Conservation (phyloP, 352 stramenopile genomes). For the Pythium oligandrum region DNA sequence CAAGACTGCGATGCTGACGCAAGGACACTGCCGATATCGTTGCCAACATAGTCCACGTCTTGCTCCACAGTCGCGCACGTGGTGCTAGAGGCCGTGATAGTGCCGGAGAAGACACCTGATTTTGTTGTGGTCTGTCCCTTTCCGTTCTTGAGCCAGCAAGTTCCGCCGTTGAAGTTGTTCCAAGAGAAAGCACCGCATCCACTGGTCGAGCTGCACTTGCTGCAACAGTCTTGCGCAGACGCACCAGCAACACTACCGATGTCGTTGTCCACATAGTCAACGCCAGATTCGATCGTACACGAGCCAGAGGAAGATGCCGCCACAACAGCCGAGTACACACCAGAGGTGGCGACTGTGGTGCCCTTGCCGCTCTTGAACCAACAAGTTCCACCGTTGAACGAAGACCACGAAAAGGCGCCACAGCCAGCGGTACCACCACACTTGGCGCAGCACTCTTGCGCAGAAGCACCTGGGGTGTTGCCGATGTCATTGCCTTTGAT, state of each 20-base stretch:
- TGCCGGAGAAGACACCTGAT: no score
- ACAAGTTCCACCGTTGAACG: no score
- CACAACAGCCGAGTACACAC: no score
- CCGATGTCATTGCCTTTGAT: slow-evolving; percentile 25
- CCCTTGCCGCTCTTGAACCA: no score
- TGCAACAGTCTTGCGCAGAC: no score
- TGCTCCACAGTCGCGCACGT: neutral
- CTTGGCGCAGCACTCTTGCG: slow-evolving; percentile 15
- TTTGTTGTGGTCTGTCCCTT: no score
- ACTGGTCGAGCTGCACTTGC: no score
- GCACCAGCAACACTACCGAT: neutral
- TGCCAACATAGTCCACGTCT: slow-evolving; percentile 1
- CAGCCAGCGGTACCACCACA: neutral
- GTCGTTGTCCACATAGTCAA: slow-evolving; percentile 11
- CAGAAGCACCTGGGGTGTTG: neutral
- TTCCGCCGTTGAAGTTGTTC: no score
- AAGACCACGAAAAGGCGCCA: no score
- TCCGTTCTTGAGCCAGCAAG: no score
- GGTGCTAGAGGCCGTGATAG: neutral
- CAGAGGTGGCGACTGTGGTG: no score
- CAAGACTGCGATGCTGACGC: neutral
- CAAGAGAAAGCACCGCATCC: no score
- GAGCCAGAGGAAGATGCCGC: slow-evolving; percentile 1
- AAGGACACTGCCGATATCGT: slow-evolving; percentile 5
- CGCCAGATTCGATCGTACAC: slow-evolving; percentile 1